Base-by-base conservation (phyloP, 208 protist species). In the Acanthamoeba triangularis region DNA sequence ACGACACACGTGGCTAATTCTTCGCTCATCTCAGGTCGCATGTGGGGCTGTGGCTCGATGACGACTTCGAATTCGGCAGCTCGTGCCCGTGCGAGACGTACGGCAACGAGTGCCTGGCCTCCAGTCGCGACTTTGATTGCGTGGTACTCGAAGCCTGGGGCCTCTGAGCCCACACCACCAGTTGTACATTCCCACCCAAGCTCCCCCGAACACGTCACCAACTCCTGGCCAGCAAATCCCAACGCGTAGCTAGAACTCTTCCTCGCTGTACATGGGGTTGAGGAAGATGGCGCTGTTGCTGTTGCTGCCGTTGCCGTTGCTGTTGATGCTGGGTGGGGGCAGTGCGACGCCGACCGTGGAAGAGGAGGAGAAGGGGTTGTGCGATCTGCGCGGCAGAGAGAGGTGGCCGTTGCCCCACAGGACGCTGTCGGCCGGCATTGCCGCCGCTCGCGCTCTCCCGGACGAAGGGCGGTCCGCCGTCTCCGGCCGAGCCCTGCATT, bases 131-230 rank as follows among this genome's bases (percentile, higher is more conserved):
- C n/a, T 96, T 96, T 28, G 54, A 54, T n/a, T 82, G 59, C 65
- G 28, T 95, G 13, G 80, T 84, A 16, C 59, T 96, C 20, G 95
- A 96, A 37, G 88, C 94, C 44, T 96, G 95, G 95, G 95, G 95
- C 49, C 87, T 96, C 25, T 44, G 52, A 80, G 30, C 35, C 61
- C 23, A n/a, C 3, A 3, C 6, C 16, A 28, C 25, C 16, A 0
- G 16, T 14, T 28, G 59, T 28, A 28, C 25, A n/a, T 14, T n/a
- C 25, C 14, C 20, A 63, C 23, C 23, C 1, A 1, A 6, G 11
- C 1, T 61, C 54, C 11, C 16, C 16, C 37, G 37, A 41, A 44
- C 41, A 47, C 44, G 44, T 3, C 44, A 47, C 2, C 44, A 47
- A 47, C 44, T 47, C 44, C 47, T 13, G 47, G 13, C 47, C 47